Evolutionary conservation across 1,284 basidiomycete species (phyloP).

Genomic region (Trametes versicolor): DNA sequence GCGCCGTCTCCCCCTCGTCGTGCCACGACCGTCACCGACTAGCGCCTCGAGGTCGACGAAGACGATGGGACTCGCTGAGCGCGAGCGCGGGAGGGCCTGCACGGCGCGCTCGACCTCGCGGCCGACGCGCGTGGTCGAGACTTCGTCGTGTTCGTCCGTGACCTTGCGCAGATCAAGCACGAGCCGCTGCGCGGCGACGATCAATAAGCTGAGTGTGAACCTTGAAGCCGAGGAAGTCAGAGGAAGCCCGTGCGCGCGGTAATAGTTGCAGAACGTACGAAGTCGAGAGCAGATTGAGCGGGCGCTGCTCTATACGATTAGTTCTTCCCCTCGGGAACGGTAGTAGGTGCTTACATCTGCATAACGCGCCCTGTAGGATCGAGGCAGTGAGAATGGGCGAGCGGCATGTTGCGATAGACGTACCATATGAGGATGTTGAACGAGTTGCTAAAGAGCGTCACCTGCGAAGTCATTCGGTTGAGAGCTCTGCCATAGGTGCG

Average conservation of each 20-base stretch:
- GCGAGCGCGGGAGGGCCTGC: slow-evolving; percentile 25
- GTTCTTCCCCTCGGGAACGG: neutral
- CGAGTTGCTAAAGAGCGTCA: slow-evolving; percentile 26
- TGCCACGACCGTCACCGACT: neutral
- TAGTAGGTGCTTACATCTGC: slow-evolving; percentile 18
- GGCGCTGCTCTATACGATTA: slow-evolving; percentile 15
- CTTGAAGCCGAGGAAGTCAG: slow-evolving; percentile 3
- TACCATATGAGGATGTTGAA: slow-evolving; percentile 37
- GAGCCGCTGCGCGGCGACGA: slow-evolving; percentile 35
- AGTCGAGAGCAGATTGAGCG: slow-evolving; percentile 31
- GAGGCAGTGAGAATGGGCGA: too few species aligned
- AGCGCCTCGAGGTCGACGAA: slow-evolving; percentile 21
- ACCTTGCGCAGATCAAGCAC: slow-evolving; percentile 38
- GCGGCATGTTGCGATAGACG: neutral
- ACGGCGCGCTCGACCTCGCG: slow-evolving; percentile 35
- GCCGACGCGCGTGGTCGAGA: slow-evolving; percentile 34
- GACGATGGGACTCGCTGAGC: slow-evolving; percentile 28
- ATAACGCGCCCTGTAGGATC: slow-evolving; percentile 20
- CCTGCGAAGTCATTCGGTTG: neutral
- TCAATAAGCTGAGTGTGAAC: slow-evolving; percentile 36
- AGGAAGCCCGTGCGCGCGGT: too few species aligned
- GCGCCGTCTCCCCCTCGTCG: neutral
- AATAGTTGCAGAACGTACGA: slow-evolving; percentile 5
- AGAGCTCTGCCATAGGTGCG: neutral
- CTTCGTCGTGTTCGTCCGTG: slow-evolving; percentile 22